Percentiles rank a stretch among this genome's conserved stretches.
phyloP scores from a whole-genome alignment of 2,329 filamentous ascomycete species.

The Hypoxylon sp. region DNA sequence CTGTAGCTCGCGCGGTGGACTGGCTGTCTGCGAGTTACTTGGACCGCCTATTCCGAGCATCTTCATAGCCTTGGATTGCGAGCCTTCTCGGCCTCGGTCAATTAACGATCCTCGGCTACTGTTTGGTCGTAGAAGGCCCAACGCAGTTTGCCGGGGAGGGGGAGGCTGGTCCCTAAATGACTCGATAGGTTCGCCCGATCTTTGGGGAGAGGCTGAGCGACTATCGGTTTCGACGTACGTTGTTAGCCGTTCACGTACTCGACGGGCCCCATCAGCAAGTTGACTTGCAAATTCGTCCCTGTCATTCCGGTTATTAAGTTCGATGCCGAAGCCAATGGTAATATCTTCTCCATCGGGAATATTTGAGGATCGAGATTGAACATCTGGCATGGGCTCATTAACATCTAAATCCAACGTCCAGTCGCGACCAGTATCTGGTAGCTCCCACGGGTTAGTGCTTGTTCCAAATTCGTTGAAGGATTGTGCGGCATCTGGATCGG shows the following conservation, averaged over 20 bases:
- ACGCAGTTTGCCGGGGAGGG: constrained; percentile 65
- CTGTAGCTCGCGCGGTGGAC: constrained; percentile 35
- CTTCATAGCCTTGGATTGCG: constrained; percentile 71
- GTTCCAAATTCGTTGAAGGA: constrained; percentile 54
- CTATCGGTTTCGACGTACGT: constrained; percentile 76
- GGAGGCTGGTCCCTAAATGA: constrained; percentile 52
- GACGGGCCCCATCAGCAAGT: constrained; percentile 77
- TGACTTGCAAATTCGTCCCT: constrained; percentile 81
- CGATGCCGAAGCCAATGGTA: not conserved
- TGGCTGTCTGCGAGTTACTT: constrained; percentile 52
- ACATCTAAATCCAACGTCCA: constrained; percentile 51
- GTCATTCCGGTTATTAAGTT: constrained; percentile 23
- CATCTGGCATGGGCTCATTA: constrained; percentile 48
- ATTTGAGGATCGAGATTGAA: constrained; percentile 44
- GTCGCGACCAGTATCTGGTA: constrained; percentile 52
- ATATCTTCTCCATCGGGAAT: constrained; percentile 21
- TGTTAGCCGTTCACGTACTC: constrained; percentile 80
- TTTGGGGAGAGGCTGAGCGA: constrained; percentile 62
- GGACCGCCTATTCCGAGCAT: constrained; percentile 70
- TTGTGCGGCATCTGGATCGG: constrained; percentile 53
- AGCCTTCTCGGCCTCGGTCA: constrained; percentile 59
- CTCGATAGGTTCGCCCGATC: constrained; percentile 52
- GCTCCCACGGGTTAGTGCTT: constrained; percentile 63
- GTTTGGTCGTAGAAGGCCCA: constrained; percentile 76
- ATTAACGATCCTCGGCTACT: constrained; percentile 77